A percentile compares a stretch with the other conserved stretches of the same genome.
These are phyloP conservation scores for Hemerocallis citrina DNA, from an alignment of 106 monocot genomes.

Conservation along the genomic window DNA sequence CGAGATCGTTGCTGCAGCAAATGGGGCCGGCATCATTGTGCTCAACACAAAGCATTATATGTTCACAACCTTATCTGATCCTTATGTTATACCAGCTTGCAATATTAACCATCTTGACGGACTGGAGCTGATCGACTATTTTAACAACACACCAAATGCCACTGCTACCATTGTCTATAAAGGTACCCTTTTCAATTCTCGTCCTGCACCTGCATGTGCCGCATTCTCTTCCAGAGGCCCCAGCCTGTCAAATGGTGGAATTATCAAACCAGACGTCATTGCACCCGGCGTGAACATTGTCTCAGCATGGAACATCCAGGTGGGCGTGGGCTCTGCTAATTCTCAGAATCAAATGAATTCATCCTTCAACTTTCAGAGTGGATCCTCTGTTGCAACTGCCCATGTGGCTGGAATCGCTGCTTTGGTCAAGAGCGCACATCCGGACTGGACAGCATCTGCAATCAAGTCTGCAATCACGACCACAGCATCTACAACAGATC, in stretches of 20 bases:
- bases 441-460: slow-evolving; percentile 30
- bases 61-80: not conserved
- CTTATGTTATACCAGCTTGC: slow-evolving; percentile 13
- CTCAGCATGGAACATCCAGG: not conserved
- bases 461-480: slow-evolving; percentile 53
- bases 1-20: slow-evolving; percentile 12
- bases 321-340: no score
- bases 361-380: slow-evolving; percentile 22
- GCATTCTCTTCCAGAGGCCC: slow-evolving; percentile 4
- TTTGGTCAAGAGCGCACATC: slow-evolving; percentile 25
- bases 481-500: slow-evolving; percentile 4
- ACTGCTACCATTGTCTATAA: slow-evolving; percentile 17
- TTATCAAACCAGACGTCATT: slow-evolving; percentile 7
- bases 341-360: no score
- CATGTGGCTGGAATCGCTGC: slow-evolving; percentile 46
- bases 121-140: not conserved
- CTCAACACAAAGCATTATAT: not conserved
- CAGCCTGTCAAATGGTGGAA: not conserved
- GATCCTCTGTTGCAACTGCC: slow-evolving; percentile 46
- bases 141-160: not conserved
- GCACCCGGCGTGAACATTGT: slow-evolving; percentile 5
- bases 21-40: slow-evolving; percentile 29
- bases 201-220: not conserved
- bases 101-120: slow-evolving; percentile 8
- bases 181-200: slow-evolving; percentile 9